Evolutionary conservation across 305 asterid species (phyloP).

Genomic region (Fraxinus greggii): DNA sequence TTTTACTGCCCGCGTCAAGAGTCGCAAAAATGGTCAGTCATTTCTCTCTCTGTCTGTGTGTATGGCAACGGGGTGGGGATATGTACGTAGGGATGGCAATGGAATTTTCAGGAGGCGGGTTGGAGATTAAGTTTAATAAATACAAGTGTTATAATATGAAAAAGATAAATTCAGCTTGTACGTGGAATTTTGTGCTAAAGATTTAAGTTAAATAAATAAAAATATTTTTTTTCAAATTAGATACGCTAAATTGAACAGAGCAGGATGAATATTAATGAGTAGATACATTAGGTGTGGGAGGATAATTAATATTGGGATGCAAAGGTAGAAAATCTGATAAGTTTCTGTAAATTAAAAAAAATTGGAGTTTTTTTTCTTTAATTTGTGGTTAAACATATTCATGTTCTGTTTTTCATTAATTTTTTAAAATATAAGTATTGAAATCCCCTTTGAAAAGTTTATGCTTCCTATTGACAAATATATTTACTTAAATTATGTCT

Average conservation of each 20-base stretch:
- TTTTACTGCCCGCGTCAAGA: slow-evolving; percentile 65
- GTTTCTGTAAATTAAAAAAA: background rate
- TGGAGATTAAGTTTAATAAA: background rate
- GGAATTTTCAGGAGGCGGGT: background rate
- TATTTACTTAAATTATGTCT: background rate
- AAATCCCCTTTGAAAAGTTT: background rate
- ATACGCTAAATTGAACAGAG: background rate
- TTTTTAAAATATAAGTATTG: background rate
- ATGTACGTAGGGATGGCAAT: background rate
- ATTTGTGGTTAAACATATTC: background rate
- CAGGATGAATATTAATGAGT: background rate
- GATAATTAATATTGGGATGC: background rate
- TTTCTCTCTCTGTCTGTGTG: background rate
- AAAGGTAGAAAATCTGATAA: background rate
- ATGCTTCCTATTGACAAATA: background rate
- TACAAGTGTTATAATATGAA: background rate
- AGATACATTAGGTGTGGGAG: background rate
- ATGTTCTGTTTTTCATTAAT: background rate
- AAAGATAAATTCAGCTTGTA: background rate
- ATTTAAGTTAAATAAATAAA: background rate
- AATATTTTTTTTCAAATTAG: background rate
- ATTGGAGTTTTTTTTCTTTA: background rate
- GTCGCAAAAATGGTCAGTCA: slow-evolving; percentile 66
- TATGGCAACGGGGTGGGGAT: background rate
- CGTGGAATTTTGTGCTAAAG: background rate